Conservation (phyloP, 2,329 filamentous ascomycete genomes). For the Exserohilum turcica region DNA sequence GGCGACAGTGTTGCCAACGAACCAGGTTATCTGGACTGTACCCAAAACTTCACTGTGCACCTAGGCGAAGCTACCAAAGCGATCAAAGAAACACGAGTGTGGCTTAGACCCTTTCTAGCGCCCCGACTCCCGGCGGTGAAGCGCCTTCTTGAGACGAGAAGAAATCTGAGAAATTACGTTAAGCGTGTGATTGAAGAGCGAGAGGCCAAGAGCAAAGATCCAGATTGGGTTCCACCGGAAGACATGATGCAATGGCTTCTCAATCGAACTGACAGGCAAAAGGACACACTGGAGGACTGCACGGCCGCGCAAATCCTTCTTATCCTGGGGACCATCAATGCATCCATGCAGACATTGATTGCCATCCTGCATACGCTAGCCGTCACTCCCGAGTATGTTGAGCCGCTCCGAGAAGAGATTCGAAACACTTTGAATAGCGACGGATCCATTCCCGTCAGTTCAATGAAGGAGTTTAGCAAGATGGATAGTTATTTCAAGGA, state of each 20-base stretch:
- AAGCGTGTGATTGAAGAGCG: slow-evolving; percentile 33
- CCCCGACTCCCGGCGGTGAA: slow-evolving; percentile 32
- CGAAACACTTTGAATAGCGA: slow-evolving; percentile 46
- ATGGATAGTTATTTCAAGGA: slow-evolving; percentile 46
- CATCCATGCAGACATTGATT: slow-evolving; percentile 31
- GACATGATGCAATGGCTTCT: slow-evolving; percentile 48
- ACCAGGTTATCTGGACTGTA: slow-evolving; percentile 34
- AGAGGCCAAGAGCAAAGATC: slow-evolving; percentile 31
- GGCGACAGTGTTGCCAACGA: slow-evolving; percentile 36
- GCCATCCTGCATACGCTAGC: slow-evolving; percentile 40
- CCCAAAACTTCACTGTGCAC: slow-evolving; percentile 39
- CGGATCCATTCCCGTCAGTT: slow-evolving; percentile 32
- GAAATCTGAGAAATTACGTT: slow-evolving; percentile 20
- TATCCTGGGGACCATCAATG: slow-evolving; percentile 40
- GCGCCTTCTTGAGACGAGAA: slow-evolving; percentile 22
- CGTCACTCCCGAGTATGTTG: slow-evolving; percentile 47
- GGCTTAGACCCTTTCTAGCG: slow-evolving; percentile 31
- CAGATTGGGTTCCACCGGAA: slow-evolving; percentile 38
- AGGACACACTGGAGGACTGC: slow-evolving; percentile 3
- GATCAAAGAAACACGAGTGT: slow-evolving; percentile 33
- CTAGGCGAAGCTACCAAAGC: slow-evolving; percentile 33
- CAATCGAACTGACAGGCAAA: slow-evolving; percentile 19
- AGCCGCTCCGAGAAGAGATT: slow-evolving; percentile 51
- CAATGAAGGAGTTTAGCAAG: slow-evolving; percentile 42
- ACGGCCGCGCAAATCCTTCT: slow-evolving; percentile 28